phyloP scores from a whole-genome alignment of 179 eudicot species.

The Carnegiea gigantea region DNA sequence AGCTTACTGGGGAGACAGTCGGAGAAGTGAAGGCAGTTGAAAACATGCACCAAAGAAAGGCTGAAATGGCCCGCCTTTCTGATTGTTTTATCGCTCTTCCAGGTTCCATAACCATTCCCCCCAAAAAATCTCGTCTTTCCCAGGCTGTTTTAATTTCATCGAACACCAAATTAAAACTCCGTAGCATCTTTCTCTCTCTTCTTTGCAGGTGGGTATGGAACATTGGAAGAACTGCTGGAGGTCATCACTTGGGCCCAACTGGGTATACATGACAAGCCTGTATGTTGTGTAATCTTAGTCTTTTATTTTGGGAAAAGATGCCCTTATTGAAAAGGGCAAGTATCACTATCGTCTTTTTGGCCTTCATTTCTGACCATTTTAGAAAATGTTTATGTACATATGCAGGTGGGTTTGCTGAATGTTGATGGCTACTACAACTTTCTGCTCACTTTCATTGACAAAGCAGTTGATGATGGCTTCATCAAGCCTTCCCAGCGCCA shows the following conservation, averaged over 20 bases:
- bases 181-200: no score
- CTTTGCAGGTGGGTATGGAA: constrained; percentile 72
- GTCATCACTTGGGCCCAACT: constrained; percentile 83
- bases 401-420: constrained; percentile 82
- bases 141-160: no score
- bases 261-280: constrained; percentile 84
- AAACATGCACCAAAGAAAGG: constrained; percentile 91
- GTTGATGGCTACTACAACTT: constrained; percentile 88
- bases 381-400: neutral
- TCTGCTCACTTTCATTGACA: constrained; percentile 81
- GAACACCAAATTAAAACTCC: no score
- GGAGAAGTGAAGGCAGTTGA: constrained; percentile 72
- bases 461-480: constrained; percentile 92
- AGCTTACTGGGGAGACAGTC: constrained; percentile 77
- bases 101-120: constrained; percentile 32
- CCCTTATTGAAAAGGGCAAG: no score
- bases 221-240: constrained; percentile 71
- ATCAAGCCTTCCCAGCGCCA: constrained; percentile 72
- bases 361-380: neutral
- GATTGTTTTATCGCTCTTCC: constrained; percentile 92
- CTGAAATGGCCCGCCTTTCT: constrained; percentile 90
- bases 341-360: no score
- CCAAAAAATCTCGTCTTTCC: no score
- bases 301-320: neutral
- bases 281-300: constrained; percentile 25